Percentiles rank a stretch among this genome's conserved stretches.
Evolutionary conservation across 1,284 basidiomycete species (phyloP).

Genomic region (Austroboletus rostrupii): DNA sequence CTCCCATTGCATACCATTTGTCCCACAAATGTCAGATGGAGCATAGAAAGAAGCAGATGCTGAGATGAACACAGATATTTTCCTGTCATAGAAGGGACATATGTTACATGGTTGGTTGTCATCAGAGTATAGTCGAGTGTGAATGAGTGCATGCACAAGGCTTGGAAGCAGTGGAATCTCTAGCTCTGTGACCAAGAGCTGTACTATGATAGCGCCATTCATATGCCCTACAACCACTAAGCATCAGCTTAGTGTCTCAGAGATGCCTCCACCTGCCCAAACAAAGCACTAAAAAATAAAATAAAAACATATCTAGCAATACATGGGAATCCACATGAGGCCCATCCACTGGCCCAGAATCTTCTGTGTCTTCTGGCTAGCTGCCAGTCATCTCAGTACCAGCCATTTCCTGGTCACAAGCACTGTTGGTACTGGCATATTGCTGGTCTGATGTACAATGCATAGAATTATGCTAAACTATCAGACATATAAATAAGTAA

Average conservation of each 20-base stretch:
- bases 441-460: not conserved
- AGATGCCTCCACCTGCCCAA: not conserved
- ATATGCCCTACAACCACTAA: not conserved
- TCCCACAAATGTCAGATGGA: constrained; percentile 2
- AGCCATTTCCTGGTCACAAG: not conserved
- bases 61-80: not conserved
- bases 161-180: not conserved
- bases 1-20: constrained; percentile 8
- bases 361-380: not conserved
- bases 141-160: not conserved
- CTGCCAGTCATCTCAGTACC: not conserved
- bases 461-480: not conserved
- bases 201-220: not conserved
- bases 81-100: not conserved
- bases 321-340: not conserved
- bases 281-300: not conserved
- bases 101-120: not conserved
- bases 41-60: not conserved
- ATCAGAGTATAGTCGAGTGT: not conserved
- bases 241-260: not conserved
- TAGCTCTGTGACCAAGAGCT: not conserved
- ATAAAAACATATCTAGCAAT: not conserved
- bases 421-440: not conserved
- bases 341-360: not conserved
- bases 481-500: not conserved